phyloP scores from a whole-genome alignment of 192 early-diverging fungal genomes.

The Geranomyces variabilis region DNA sequence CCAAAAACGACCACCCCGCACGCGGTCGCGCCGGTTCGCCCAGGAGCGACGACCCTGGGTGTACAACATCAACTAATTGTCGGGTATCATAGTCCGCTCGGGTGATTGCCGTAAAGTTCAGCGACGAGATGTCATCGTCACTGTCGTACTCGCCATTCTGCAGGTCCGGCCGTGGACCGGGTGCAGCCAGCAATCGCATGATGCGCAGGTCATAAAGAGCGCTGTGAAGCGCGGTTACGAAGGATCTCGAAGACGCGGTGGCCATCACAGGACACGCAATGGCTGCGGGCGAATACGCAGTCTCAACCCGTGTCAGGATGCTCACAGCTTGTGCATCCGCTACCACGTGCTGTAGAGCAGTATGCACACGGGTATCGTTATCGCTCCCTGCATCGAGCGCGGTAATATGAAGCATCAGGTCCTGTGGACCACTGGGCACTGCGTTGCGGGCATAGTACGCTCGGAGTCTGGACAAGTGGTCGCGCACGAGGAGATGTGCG shows the following conservation, averaged over 20 bases:
- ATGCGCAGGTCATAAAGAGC: neutral
- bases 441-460: constrained; percentile 6
- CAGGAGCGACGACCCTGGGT: neutral
- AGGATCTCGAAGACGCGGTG: neutral
- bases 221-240: neutral
- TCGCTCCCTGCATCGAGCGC: neutral
- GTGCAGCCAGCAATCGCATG: neutral
- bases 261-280: neutral
- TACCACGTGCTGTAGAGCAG: neutral
- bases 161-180: neutral
- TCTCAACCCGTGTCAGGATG: constrained; percentile 3
- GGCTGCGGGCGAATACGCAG: neutral
- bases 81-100: neutral
- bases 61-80: neutral
- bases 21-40: constrained; percentile 13
- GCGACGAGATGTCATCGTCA: neutral
- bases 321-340: neutral
- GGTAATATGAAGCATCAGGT: constrained; percentile 5
- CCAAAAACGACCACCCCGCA: constrained; percentile 5
- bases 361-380: neutral
- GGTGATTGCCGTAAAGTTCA: neutral
- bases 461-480: neutral
- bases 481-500: constrained; percentile 1
- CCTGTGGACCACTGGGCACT: neutral
- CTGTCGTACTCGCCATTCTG: neutral